A percentile compares a stretch with the other conserved stretches of the same genome.
These are phyloP conservation scores for Cyamopsis tetragonoloba DNA, from an alignment of 306 rosid genomes.

Conservation along the genomic window DNA sequence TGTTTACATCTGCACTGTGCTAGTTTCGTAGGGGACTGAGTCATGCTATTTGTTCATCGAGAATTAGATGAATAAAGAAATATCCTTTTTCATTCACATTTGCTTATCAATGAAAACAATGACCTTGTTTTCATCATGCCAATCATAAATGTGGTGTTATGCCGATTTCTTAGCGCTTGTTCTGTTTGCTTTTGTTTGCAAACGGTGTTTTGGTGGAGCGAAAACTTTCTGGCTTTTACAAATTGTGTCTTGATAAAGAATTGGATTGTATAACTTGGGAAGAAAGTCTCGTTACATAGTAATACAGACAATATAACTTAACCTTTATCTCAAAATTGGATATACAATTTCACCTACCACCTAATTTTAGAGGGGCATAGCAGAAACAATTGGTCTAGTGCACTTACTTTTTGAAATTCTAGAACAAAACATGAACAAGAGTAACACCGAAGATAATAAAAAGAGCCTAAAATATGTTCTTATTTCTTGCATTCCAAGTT, in stretches of 20 bases:
- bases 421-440: slow-evolving; percentile 96
- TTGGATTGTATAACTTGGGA: slow-evolving; percentile 17
- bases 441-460: slow-evolving; percentile 76
- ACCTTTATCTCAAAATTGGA: slow-evolving; percentile 32
- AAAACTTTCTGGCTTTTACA: no score
- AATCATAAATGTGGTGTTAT: no score
- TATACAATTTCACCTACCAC: slow-evolving; percentile 31
- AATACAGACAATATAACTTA: slow-evolving; percentile 28
- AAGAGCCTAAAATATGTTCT: slow-evolving; percentile 97
- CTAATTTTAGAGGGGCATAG: slow-evolving; percentile 53
- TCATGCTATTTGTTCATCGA: no score
- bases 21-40: background rate
- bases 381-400: slow-evolving; percentile 70
- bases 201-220: no score
- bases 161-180: no score
- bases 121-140: no score
- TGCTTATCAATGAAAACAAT: background rate
- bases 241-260: no score
- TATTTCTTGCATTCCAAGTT: slow-evolving; percentile 95
- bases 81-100: background rate
- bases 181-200: no score
- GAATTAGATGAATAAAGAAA: background rate
- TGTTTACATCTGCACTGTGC: no score
- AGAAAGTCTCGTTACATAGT: background rate
- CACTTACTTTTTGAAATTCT: slow-evolving; percentile 87